These are phyloP conservation scores for Lodderomyces pseudojiufengensis DNA, from an alignment of 1,139 yeast genomes.

Conservation along the genomic window DNA sequence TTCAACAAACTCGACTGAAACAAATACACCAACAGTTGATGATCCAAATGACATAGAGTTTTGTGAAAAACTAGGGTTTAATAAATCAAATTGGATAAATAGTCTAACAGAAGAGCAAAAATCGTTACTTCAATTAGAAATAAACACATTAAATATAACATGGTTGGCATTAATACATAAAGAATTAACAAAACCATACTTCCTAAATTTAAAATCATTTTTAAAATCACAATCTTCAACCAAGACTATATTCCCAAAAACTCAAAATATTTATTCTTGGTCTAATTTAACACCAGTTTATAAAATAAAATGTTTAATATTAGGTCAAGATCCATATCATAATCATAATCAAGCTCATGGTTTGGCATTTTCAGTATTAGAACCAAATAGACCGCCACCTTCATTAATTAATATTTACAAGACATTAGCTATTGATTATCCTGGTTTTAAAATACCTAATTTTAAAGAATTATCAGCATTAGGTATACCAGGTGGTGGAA, in stretches of 20 bases:
- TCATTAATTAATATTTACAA: slow-evolving; percentile 86
- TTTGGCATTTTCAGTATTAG: slow-evolving; percentile 83
- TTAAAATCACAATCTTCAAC: slow-evolving; percentile 30
- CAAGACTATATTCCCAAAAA: slow-evolving; percentile 72
- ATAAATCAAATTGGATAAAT: slow-evolving; percentile 53
- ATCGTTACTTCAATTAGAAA: slow-evolving; percentile 62
- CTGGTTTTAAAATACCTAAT: slow-evolving; percentile 60
- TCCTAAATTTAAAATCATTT: slow-evolving; percentile 66
- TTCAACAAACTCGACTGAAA: too few species aligned
- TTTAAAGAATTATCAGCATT: slow-evolving; percentile 25
- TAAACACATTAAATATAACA: slow-evolving; percentile 62
- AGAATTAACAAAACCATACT: slow-evolving; percentile 84
- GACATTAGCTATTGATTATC: slow-evolving; percentile 67
- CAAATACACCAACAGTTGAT: not conserved
- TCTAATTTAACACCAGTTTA: slow-evolving; percentile 79
- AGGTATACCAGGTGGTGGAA: slow-evolving; percentile 52
- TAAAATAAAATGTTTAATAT: slow-evolving; percentile 67
- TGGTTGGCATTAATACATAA: slow-evolving; percentile 72
- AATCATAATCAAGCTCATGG: slow-evolving; percentile 95
- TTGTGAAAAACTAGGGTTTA: slow-evolving; percentile 28
- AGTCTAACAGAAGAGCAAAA: slow-evolving; percentile 51
- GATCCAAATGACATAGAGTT: slow-evolving; percentile 8
- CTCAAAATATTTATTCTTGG: slow-evolving; percentile 85
- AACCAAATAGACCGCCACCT: slow-evolving; percentile 87
- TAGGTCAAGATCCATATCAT: slow-evolving; percentile 98